Evolutionary conservation across 345 rosid species (phyloP).

Genomic region (Heritiera fomes): DNA sequence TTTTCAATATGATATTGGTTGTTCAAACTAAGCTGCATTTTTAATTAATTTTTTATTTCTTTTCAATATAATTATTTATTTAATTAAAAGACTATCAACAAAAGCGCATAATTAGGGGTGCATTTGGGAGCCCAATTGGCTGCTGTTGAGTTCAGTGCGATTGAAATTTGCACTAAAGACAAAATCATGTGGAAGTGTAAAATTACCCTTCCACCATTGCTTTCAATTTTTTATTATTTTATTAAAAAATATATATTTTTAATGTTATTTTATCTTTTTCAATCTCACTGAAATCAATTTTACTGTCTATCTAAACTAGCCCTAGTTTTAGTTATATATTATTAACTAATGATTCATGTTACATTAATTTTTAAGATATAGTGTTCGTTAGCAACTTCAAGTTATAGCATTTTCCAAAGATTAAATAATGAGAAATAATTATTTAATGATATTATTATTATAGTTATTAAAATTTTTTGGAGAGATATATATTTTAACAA

Average conservation of each 20-base stretch:
- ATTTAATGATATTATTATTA: neutral
- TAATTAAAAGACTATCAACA: neutral
- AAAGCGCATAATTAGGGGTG: neutral
- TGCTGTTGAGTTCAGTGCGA: too few relatives aligned
- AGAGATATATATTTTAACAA: too few relatives aligned
- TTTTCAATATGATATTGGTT: neutral
- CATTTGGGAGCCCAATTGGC: too few relatives aligned
- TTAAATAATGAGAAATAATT: neutral
- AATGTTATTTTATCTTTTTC: too few relatives aligned
- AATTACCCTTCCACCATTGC: too few relatives aligned
- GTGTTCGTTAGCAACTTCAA: neutral
- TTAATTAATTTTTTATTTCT: neutral
- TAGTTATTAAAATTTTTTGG: neutral
- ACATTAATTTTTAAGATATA: neutral
- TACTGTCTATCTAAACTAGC: too few relatives aligned
- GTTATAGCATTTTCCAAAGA: neutral
- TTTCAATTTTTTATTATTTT: too few relatives aligned
- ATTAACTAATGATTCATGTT: neutral
- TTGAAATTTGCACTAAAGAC: too few relatives aligned
- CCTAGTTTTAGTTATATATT: neutral
- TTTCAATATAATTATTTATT: neutral
- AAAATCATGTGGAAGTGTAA: too few relatives aligned
- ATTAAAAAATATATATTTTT: too few relatives aligned
- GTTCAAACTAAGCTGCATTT: neutral
- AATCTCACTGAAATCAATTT: too few relatives aligned